These are phyloP conservation scores for Mycosphaerella sp. DNA, from an alignment of 2,329 filamentous ascomycete species.

Conservation along the genomic window DNA sequence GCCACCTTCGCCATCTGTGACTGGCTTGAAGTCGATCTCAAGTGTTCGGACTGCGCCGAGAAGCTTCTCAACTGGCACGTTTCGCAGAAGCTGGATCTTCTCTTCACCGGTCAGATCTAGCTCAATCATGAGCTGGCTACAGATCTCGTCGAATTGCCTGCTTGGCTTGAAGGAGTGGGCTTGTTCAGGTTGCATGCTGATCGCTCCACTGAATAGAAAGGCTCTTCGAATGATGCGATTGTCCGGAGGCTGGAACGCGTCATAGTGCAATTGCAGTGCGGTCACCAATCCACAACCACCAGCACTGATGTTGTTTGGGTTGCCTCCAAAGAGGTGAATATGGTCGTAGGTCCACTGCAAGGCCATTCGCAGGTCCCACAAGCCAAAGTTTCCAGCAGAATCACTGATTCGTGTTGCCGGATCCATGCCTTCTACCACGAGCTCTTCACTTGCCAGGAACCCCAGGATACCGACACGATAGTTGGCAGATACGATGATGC, in stretches of 20 bases:
- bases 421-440: slow-evolving; percentile 26
- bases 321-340: slow-evolving; percentile 46
- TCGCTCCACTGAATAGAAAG: slow-evolving; percentile 19
- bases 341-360: slow-evolving; percentile 51
- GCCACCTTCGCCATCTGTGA: slow-evolving; percentile 18
- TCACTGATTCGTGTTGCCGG: slow-evolving; percentile 2
- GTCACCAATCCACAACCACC: slow-evolving; percentile 34
- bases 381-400: slow-evolving; percentile 42
- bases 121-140: slow-evolving; percentile 17
- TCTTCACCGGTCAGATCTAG: slow-evolving; percentile 11
- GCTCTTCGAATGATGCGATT: slow-evolving; percentile 16
- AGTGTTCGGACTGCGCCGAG: slow-evolving; percentile 14
- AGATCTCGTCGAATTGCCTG: slow-evolving; percentile 18
- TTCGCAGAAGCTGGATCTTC: slow-evolving; percentile 15
- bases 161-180: slow-evolving; percentile 14
- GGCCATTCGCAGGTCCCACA: slow-evolving; percentile 52
- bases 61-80: slow-evolving; percentile 14
- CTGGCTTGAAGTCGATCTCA: slow-evolving; percentile 15
- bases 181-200: slow-evolving; percentile 15
- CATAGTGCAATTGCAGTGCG: slow-evolving; percentile 19
- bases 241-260: slow-evolving; percentile 17
- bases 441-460: slow-evolving; percentile 36
- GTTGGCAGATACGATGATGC: slow-evolving; percentile 32
- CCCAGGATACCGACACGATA: slow-evolving; percentile 37
- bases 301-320: slow-evolving; percentile 47